Evolutionary conservation across 352 stramenopile species (phyloP), one percentile per base, ranked within the genome.

Genomic region (Phytophthora niederhauseri): DNA sequence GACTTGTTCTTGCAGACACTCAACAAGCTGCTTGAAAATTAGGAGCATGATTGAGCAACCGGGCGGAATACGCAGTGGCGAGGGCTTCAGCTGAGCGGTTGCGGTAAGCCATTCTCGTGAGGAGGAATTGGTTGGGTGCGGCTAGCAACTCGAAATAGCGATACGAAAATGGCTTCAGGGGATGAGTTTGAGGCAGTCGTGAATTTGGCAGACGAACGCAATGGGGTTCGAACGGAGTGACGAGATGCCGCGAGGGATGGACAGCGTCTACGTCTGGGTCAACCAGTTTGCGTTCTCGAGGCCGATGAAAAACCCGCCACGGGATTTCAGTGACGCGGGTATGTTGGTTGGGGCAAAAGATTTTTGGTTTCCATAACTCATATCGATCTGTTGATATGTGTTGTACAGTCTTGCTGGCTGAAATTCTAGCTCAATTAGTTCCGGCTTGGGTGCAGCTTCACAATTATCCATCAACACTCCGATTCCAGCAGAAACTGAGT

Each of bases 321-420:
- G 78, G 9, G 80, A 87, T 70, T 89, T 89, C 45, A 85, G 78
- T 58, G 80, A 89, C 60, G 75, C 78, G 43, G 71, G 67, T 76
- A 31, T 15, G 48, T 59, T 12, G 30, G 7, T 3, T 46, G n/a
- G 19, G 38, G 14, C 14, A 26, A 15, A 17, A 22, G 22, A 15
- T 15, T 22, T 36, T n/a, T 4, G n/a, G 12, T n/a, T 60, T 26
- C n/a, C n/a, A 41, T n/a, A 26, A 3, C 12, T 4, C 6, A 20
- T 43, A 22, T 15, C 14, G 20, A 48, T 17, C 6, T 26, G 1
- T 28, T 45, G 34, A 15, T 30, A 26, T 22, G 2, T 22, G 41
- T 51, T 15, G 12, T 26, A 22, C 20, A 78, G 78, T 86, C 31
- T 57, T 89, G 19, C 50, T 89, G 34, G 80, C 80, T 8, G 78